Evolutionary conservation across 352 stramenopile species (phyloP).

Genomic region (Blastocystis sp.): DNA sequence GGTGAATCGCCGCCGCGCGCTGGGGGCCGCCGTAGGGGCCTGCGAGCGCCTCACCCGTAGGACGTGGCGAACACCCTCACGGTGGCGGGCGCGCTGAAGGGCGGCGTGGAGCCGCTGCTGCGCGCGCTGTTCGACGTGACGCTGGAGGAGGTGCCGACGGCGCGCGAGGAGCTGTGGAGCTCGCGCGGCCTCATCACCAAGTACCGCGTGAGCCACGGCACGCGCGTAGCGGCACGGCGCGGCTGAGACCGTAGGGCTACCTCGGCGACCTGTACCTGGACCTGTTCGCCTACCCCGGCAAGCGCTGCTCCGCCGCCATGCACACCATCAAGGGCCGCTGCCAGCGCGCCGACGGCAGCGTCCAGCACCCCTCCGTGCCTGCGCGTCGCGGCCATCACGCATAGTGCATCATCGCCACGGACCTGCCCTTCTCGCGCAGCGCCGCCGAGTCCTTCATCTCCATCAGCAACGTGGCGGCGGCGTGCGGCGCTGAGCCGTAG

Average conservation of each 20-base stretch:
- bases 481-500: neutral
- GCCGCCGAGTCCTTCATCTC: neutral
- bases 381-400: neutral
- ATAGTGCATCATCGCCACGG: constrained; percentile 31
- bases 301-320: constrained; percentile 39
- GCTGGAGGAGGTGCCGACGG: neutral
- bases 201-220: constrained; percentile 19
- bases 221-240: neutral
- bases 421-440: neutral
- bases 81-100: constrained; percentile 5
- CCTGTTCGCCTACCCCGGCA: constrained; percentile 11
- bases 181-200: constrained; percentile 1
- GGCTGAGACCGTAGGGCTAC: constrained; percentile 18
- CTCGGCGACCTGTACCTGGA: constrained; percentile 54
- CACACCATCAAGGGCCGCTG: constrained; percentile 42
- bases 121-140: constrained; percentile 24
- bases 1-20: neutral
- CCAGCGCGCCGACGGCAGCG: neutral
- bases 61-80: neutral
- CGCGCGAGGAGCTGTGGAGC: constrained; percentile 2
- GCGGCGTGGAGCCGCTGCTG: constrained; percentile 18
- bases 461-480: neutral
- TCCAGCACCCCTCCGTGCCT: constrained; percentile 30
- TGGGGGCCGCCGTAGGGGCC: neutral
- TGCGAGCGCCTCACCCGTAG: neutral